Conservation (phyloP, 345 rosid genomes). For the Bretschneidera sinensis region DNA sequence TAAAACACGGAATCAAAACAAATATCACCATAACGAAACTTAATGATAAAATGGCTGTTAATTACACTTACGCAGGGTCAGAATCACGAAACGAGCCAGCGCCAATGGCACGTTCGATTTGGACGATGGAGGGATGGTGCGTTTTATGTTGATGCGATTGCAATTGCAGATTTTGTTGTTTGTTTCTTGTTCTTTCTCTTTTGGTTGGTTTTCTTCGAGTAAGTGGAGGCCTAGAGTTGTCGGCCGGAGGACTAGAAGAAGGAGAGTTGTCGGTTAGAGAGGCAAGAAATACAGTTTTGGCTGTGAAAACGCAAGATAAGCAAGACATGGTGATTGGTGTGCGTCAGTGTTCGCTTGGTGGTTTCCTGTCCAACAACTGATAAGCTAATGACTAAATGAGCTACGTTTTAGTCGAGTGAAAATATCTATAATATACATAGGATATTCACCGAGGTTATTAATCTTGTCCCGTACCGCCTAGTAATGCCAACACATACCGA, state of each 20-base stretch:
- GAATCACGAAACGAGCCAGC: slow-evolving; percentile 73
- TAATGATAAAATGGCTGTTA: no score
- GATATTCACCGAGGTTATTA: no score
- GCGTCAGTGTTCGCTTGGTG: neutral
- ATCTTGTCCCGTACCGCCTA: no score
- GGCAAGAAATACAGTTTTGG: slow-evolving; percentile 21
- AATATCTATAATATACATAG: no score
- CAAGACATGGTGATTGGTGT: slow-evolving; percentile 22
- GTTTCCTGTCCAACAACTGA: neutral
- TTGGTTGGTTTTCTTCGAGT: slow-evolving; percentile 6
- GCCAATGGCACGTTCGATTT: slow-evolving; percentile 75
- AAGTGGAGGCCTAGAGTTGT: neutral
- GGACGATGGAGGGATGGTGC: slow-evolving; percentile 39
- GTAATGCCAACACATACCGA: no score
- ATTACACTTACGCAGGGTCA: slow-evolving; percentile 56
- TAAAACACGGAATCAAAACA: no score
- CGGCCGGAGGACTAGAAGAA: slow-evolving; percentile 15
- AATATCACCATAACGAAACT: no score
- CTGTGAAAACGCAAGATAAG: slow-evolving; percentile 24
- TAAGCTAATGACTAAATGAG: no score
- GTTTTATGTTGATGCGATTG: slow-evolving; percentile 12
- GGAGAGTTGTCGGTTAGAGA: slow-evolving; percentile 17
- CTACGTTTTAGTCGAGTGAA: no score
- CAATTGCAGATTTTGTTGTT: slow-evolving; percentile 14
- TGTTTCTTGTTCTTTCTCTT: slow-evolving; percentile 3